phyloP scores from a whole-genome alignment of 192 early-diverging fungal species.

The Rhizophagus prolifer region DNA sequence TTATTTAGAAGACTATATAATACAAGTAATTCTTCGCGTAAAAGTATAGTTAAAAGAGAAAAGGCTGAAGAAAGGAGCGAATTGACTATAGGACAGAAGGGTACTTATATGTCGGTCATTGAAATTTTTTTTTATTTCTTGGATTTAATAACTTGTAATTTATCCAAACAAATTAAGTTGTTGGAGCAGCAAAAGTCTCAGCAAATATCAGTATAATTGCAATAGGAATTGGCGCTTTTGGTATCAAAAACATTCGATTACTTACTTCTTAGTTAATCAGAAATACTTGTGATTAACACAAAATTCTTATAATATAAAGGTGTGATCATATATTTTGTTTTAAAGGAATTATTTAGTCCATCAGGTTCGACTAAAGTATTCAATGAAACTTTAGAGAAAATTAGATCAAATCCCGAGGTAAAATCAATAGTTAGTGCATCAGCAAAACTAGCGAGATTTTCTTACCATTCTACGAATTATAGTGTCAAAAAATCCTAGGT shows the following conservation, averaged over 20 bases:
- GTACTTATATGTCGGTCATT: not conserved
- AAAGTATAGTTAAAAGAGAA: not conserved
- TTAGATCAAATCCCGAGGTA: conserved; percentile 44
- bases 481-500: conserved; percentile 33
- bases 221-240: conserved; percentile 44
- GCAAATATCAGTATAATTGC: conserved; percentile 50
- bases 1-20: not conserved
- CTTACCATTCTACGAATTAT: too few relatives aligned
- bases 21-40: not conserved
- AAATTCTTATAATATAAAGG: conserved; percentile 14
- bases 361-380: conserved; percentile 54
- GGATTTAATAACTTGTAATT: not conserved
- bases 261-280: not conserved
- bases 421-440: not conserved
- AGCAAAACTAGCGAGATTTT: not conserved
- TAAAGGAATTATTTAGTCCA: conserved; percentile 50
- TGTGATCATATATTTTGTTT: conserved; percentile 43
- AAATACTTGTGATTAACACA: not conserved
- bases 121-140: not conserved
- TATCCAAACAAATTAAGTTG: conserved; percentile 34
- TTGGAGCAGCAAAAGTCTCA: conserved; percentile 50
- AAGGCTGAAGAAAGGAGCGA: not conserved
- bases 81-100: not conserved
- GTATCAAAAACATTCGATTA: conserved; percentile 15
- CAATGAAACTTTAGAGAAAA: conserved; percentile 51